Evolutionary conservation across 306 rosid species (phyloP).

Genomic region (Heteromeles arbutifolia): DNA sequence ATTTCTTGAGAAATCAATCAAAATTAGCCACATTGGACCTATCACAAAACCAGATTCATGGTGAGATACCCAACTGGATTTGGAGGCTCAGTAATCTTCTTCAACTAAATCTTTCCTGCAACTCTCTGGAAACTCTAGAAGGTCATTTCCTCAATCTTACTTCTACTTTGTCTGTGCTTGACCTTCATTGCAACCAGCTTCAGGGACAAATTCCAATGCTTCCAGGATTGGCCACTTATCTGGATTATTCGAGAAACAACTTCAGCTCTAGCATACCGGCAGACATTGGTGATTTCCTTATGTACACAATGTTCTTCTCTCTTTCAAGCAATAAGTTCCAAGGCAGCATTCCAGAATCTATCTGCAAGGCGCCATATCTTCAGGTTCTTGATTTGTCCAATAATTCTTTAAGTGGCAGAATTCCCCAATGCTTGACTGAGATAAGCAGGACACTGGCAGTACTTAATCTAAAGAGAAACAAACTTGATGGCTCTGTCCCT

Average conservation of each 20-base stretch:
- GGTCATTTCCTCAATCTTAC: background rate
- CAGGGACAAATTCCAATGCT: slow-evolving; percentile 8
- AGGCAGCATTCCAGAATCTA: slow-evolving; percentile 15
- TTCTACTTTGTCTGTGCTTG: background rate
- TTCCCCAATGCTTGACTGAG: slow-evolving; percentile 12
- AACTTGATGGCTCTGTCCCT: background rate
- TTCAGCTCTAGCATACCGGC: slow-evolving; percentile 14
- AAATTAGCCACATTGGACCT: background rate
- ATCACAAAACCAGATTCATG: slow-evolving; percentile 25
- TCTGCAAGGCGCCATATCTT: slow-evolving; percentile 16
- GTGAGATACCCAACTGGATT: slow-evolving; percentile 28
- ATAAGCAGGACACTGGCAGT: slow-evolving; percentile 5
- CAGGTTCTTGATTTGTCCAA: slow-evolving; percentile 23
- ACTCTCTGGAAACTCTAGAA: slow-evolving; percentile 8
- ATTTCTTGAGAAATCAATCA: slow-evolving; percentile 13
- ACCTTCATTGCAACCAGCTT: slow-evolving; percentile 32
- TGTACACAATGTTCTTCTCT: background rate
- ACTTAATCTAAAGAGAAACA: slow-evolving; percentile 20
- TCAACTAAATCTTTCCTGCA: slow-evolving; percentile 45
- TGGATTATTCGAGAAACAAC: slow-evolving; percentile 29
- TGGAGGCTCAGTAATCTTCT: accelerated
- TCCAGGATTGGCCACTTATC: background rate
- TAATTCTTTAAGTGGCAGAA: slow-evolving; percentile 9
- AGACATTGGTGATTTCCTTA: background rate
- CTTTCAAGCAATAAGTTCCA: slow-evolving; percentile 17